These are phyloP conservation scores for Paecilomyces niveus DNA, from an alignment of 2,329 filamentous ascomycete species.

Conservation along the genomic window DNA sequence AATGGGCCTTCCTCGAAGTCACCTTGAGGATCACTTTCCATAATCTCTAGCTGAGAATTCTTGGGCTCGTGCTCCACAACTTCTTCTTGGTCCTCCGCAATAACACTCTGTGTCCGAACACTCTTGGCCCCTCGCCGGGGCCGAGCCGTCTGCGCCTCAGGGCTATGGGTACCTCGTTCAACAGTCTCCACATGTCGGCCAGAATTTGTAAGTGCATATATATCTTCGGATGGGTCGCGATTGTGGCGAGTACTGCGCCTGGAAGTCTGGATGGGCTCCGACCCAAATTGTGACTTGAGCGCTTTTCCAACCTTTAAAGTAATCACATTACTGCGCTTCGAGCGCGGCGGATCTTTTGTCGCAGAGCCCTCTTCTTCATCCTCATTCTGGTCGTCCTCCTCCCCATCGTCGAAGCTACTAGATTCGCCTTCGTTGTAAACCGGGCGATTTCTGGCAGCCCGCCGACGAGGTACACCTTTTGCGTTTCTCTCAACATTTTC, in stretches of 20 bases:
- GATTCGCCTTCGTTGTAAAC: slow-evolving; percentile 52
- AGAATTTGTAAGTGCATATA: slow-evolving; percentile 53
- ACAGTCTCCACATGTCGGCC: slow-evolving; percentile 51
- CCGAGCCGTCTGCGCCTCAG: slow-evolving; percentile 29
- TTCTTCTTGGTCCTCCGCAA: slow-evolving; percentile 28
- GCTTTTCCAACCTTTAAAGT: slow-evolving; percentile 23
- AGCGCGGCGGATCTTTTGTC: slow-evolving; percentile 8
- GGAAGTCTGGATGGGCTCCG: slow-evolving; percentile 18
- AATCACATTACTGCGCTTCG: slow-evolving; percentile 19
- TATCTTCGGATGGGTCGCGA: slow-evolving; percentile 49
- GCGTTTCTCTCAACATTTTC: slow-evolving; percentile 46
- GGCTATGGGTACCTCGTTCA: slow-evolving; percentile 47
- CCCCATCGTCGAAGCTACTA: slow-evolving; percentile 33
- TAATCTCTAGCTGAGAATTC: slow-evolving; percentile 34
- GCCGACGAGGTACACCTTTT: slow-evolving; percentile 50
- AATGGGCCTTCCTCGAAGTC: slow-evolving; percentile 25
- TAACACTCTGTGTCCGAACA: slow-evolving; percentile 35
- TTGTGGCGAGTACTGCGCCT: slow-evolving; percentile 54
- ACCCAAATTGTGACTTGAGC: slow-evolving; percentile 18
- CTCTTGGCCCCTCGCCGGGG: slow-evolving; percentile 22
- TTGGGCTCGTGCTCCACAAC: slow-evolving; percentile 29
- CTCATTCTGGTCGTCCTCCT: slow-evolving; percentile 27
- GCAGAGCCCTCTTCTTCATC: slow-evolving; percentile 16
- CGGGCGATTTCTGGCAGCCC: slow-evolving; percentile 47
- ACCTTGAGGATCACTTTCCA: slow-evolving; percentile 34